Evolutionary conservation across 1,139 yeast genomes (phyloP).

Genomic region (Geotrichum macrosporum): DNA sequence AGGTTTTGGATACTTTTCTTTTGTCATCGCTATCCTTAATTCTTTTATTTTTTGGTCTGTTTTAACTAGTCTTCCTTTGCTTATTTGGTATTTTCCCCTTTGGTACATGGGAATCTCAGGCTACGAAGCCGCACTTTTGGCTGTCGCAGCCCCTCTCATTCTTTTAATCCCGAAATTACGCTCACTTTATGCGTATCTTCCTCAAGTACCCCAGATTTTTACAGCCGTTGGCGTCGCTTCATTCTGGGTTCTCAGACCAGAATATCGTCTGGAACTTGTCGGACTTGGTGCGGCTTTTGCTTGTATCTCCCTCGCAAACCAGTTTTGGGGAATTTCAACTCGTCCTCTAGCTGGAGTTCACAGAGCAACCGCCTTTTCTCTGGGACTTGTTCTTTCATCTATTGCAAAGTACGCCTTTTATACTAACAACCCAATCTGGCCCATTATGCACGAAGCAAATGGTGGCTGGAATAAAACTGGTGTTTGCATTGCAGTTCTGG

Average conservation of each 20-base stretch:
- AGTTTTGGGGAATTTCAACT: constrained; percentile 48
- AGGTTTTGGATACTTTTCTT: constrained; percentile 32
- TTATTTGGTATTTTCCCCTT: constrained; percentile 94
- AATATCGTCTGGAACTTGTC: constrained; percentile 57
- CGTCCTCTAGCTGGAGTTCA: constrained; percentile 46
- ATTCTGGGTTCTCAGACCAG: constrained; percentile 63
- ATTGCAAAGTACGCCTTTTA: constrained; percentile 69
- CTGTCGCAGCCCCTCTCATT: constrained; percentile 56
- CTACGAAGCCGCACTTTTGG: constrained; percentile 67
- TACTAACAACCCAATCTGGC: constrained; percentile 95
- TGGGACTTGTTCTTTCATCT: constrained; percentile 72
- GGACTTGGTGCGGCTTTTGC: constrained; percentile 66
- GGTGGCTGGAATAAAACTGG: constrained; percentile 85
- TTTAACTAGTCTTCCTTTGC: constrained; percentile 69
- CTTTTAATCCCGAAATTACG: constrained; percentile 53
- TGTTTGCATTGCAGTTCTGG: constrained; percentile 57
- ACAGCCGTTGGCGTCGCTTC: constrained; percentile 73
- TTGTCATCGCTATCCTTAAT: constrained; percentile 33
- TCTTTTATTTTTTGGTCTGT: constrained; percentile 77
- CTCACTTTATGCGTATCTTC: constrained; percentile 45
- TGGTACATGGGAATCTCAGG: constrained; percentile 99
- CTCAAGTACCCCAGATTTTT: constrained; percentile 53
- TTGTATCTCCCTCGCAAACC: constrained; percentile 58
- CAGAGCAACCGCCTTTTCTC: constrained; percentile 57
- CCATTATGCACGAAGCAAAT: constrained; percentile 77